A percentile compares a stretch with the other conserved stretches of the same genome.
Conservation (phyloP, 352 stramenopile species). For the Globisporangium okanoganense region DNA sequence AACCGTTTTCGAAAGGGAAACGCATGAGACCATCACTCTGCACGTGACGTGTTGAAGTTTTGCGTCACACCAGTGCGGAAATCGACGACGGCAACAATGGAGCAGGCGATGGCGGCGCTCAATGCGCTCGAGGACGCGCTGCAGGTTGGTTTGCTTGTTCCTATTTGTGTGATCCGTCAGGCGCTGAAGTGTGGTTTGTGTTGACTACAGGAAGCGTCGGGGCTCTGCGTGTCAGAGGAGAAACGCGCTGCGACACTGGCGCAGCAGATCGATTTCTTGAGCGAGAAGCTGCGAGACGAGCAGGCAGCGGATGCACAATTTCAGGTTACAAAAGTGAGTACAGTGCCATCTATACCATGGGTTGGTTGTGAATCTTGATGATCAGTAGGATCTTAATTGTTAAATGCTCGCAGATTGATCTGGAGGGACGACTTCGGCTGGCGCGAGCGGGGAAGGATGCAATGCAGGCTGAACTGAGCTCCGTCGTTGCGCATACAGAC, state of each 20-base stretch:
- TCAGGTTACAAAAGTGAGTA: neutral
- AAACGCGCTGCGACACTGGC: neutral
- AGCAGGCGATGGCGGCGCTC: constrained; percentile 23
- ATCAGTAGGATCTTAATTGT: neutral
- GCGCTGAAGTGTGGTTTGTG: neutral
- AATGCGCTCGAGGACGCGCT: constrained; percentile 28
- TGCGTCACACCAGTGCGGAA: neutral
- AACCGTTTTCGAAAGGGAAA: constrained; percentile 16
- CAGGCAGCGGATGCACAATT: neutral
- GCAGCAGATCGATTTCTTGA: constrained; percentile 15
- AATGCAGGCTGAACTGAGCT: neutral
- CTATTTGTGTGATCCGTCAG: neutral
- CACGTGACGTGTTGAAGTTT: constrained; percentile 22
- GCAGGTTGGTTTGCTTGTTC: constrained; percentile 16
- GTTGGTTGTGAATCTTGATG: neutral
- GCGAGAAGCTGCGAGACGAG: constrained; percentile 9
- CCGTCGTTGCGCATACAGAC: neutral
- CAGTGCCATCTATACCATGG: too few species aligned
- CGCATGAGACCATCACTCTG: constrained; percentile 23
- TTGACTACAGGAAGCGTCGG: constrained; percentile 10
- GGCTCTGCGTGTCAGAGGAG: constrained; percentile 12
- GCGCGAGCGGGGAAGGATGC: neutral
- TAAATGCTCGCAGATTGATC: neutral
- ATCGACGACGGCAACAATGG: constrained; percentile 7
- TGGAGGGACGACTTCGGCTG: constrained; percentile 2